Evolutionary conservation across 2,329 filamentous ascomycete species (phyloP).

Genomic region (Camillea tinctor): DNA sequence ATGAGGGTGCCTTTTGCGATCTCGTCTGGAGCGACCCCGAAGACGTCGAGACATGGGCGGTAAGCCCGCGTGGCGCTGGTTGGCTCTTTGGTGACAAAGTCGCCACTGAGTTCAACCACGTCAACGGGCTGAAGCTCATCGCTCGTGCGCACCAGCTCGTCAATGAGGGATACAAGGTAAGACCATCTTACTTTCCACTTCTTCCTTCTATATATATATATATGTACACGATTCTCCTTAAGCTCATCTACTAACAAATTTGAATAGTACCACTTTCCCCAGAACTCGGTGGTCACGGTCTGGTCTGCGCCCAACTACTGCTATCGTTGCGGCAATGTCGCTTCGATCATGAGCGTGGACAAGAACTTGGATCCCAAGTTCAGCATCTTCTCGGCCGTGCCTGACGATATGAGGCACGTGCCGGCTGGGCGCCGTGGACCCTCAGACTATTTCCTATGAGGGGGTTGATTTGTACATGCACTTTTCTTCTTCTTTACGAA

Average conservation of each 20-base stretch:
- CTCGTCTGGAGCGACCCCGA: slow-evolving; percentile 98
- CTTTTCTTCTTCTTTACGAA: slow-evolving; percentile 10
- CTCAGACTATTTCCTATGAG: slow-evolving; percentile 68
- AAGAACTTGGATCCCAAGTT: slow-evolving; percentile 86
- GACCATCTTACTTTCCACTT: slow-evolving; percentile 64
- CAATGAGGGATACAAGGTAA: slow-evolving; percentile 95
- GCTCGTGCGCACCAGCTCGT: slow-evolving; percentile 96
- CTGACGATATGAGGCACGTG: slow-evolving; percentile 78
- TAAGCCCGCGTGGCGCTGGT: slow-evolving; percentile 92
- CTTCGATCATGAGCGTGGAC: slow-evolving; percentile 91
- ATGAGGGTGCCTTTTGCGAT: slow-evolving; percentile 97
- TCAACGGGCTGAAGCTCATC: slow-evolving; percentile 95
- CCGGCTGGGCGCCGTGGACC: slow-evolving; percentile 68
- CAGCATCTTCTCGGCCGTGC: slow-evolving; percentile 88
- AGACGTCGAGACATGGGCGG: slow-evolving; percentile 92
- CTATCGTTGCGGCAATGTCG: slow-evolving; percentile 93
- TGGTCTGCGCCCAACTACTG: slow-evolving; percentile 98
- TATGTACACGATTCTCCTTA: neutral
- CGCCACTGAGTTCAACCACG: slow-evolving; percentile 94
- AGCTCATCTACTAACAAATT: slow-evolving; percentile 27
- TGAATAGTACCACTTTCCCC: slow-evolving; percentile 80
- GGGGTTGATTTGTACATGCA: slow-evolving; percentile 17
- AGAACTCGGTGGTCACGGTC: slow-evolving; percentile 94
- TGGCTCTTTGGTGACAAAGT: slow-evolving; percentile 98
- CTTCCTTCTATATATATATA: slow-evolving; percentile 33